Percentiles rank a stretch among this genome's conserved stretches.
Evolutionary conservation across 768 basidiomycete species (phyloP).

Genomic region (Psilocybe subaeruginosa): DNA sequence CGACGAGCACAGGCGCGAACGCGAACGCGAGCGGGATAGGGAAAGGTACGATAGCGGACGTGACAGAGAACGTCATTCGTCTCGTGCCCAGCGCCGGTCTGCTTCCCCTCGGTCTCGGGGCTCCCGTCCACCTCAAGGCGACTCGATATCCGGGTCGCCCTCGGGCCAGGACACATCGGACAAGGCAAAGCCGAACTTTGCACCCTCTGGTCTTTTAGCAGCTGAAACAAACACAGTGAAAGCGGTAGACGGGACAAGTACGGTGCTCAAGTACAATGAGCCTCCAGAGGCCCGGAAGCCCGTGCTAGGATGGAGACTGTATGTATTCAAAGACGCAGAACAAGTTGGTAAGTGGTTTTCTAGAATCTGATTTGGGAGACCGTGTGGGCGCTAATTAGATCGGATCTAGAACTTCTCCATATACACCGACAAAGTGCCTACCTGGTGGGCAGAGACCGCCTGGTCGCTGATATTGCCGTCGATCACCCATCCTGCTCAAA

Average conservation of each 20-base stretch:
- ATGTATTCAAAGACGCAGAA: slow-evolving; percentile 96
- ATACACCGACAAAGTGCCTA: slow-evolving; percentile 95
- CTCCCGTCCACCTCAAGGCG: slow-evolving; percentile 38
- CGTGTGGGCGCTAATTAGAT: neutral
- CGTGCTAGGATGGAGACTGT: slow-evolving; percentile 86
- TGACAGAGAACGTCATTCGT: slow-evolving; percentile 33
- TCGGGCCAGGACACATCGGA: slow-evolving; percentile 34
- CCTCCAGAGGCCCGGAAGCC: slow-evolving; percentile 98
- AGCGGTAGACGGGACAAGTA: slow-evolving; percentile 72
- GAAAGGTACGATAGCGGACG: slow-evolving; percentile 40
- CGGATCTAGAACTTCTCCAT: slow-evolving; percentile 78
- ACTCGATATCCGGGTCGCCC: slow-evolving; percentile 48
- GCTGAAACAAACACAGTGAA: slow-evolving; percentile 94
- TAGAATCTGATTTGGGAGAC: neutral
- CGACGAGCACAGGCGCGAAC: slow-evolving; percentile 40
- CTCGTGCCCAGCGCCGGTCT: slow-evolving; percentile 48
- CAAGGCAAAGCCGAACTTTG: slow-evolving; percentile 89
- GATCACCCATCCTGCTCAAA: slow-evolving; percentile 99
- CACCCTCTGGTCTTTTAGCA: slow-evolving; percentile 85
- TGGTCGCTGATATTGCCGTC: slow-evolving; percentile 84
- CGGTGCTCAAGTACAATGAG: slow-evolving; percentile 96
- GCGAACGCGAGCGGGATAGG: slow-evolving; percentile 46
- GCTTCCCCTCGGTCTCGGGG: slow-evolving; percentile 60
- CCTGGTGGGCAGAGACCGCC: slow-evolving; percentile 86
- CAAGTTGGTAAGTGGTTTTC: slow-evolving; percentile 73